A percentile compares a stretch with the other conserved stretches of the same genome.
phyloP scores from a whole-genome alignment of 1,284 basidiomycete genomes.

The Rhizoctonia solani region DNA sequence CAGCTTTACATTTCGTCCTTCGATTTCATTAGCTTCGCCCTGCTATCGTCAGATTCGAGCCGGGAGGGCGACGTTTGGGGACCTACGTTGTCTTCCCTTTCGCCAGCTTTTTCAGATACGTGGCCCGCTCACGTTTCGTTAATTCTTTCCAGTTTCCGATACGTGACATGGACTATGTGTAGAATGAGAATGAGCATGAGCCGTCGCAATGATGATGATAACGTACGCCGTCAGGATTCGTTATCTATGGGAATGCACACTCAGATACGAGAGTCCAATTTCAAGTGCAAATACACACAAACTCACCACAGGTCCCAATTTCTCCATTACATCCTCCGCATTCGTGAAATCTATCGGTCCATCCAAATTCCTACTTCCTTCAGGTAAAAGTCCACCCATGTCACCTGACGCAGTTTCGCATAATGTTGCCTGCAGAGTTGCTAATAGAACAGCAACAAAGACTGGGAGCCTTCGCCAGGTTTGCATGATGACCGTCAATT shows the following conservation, averaged over 20 bases:
- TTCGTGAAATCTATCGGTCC: conserved; percentile 31
- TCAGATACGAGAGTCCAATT: neutral
- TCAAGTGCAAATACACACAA: neutral
- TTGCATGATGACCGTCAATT: neutral
- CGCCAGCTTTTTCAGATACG: conserved; percentile 27
- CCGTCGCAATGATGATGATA: no score
- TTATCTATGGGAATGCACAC: conserved; percentile 17
- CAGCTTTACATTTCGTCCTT: no score
- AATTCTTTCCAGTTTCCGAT: conserved; percentile 31
- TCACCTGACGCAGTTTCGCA: no score
- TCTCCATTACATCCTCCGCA: conserved; percentile 31
- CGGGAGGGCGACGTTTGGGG: no score
- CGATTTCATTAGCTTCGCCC: no score
- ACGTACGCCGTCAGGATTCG: conserved; percentile 25
- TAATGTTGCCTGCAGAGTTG: neutral
- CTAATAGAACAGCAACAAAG: neutral
- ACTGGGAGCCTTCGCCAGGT: neutral
- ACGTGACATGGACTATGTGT: conserved; percentile 17
- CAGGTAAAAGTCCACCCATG: conserved; percentile 11
- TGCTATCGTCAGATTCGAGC: no score
- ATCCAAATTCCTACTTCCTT: conserved; percentile 6
- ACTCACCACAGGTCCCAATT: conserved; percentile 23
- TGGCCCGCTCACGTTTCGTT: conserved; percentile 19
- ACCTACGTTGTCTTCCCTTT: conserved; percentile 19
- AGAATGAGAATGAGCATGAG: neutral